These are phyloP conservation scores for Eimeria zaria DNA, from an alignment of 169 alveolate genomes.

Conservation along the genomic window DNA sequence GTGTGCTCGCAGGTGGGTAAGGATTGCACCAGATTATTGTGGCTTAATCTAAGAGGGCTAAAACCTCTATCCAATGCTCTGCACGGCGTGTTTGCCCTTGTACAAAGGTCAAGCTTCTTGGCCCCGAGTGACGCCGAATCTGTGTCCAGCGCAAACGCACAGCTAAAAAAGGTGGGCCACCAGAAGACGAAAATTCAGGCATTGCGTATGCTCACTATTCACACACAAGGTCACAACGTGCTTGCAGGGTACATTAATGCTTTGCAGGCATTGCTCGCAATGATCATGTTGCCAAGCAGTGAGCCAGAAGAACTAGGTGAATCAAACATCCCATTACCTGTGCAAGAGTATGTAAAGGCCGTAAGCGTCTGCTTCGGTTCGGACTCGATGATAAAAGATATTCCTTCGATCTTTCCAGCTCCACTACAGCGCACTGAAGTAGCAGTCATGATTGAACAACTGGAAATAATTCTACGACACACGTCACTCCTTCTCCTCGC, in stretches of 20 bases:
- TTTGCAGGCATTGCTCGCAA: conserved; percentile 37
- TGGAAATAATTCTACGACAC: conserved; percentile 51
- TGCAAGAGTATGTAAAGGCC: conserved; percentile 52
- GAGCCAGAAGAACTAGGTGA: conserved; percentile 63
- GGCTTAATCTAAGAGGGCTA: conserved; percentile 70
- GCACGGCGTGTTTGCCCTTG: conserved; percentile 24
- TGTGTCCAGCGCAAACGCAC: conserved; percentile 30
- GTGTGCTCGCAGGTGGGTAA: conserved; percentile 33
- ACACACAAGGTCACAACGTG: background rate
- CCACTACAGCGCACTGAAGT: conserved; percentile 82
- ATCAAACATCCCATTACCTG: conserved; percentile 40
- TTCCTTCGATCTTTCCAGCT: conserved; percentile 75
- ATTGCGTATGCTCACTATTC: background rate
- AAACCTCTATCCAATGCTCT: conserved; percentile 54
- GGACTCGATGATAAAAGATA: background rate
- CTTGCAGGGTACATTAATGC: background rate
- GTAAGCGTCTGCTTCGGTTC: conserved; percentile 73
- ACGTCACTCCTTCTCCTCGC: conserved; percentile 72
- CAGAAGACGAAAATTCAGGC: background rate
- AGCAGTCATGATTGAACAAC: conserved; percentile 77
- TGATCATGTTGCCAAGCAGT: conserved; percentile 71
- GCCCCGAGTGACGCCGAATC: conserved; percentile 1
- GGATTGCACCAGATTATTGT: conserved; percentile 60
- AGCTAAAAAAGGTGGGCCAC: conserved; percentile 59
- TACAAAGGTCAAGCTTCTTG: conserved; percentile 56